Evolutionary conservation across 805 yeast species (phyloP), one percentile per base, ranked within the genome.

Genomic region (Metschnikowia baotianmanensis): DNA sequence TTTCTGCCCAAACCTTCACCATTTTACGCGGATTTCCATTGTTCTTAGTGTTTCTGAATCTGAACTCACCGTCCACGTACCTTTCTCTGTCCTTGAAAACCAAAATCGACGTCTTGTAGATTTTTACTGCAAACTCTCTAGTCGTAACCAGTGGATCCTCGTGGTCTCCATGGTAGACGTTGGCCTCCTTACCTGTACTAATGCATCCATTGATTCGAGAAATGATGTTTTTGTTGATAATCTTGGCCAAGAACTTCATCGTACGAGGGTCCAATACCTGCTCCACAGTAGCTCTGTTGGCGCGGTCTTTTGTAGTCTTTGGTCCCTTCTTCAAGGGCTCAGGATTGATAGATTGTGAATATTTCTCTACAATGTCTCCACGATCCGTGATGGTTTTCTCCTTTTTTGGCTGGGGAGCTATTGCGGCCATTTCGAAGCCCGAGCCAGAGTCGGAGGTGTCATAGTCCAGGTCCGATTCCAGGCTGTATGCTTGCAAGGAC

Each of bases 1-100:
- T 93, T 61, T 93, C 99, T 0, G 99, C 98, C 99, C 99, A 93
- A 18, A 90, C 76, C 61, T 87, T 88, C 47, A 93, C 96, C 97
- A 93, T 91, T 58, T 91, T 91, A 57, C 99, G 75, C 8, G 98
- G 98, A 57, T 93, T 93, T 50, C 89, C 88, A 55, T 86, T 89
- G 42, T 75, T 77, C 53, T 91, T 87, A 6, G 86, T 75, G 57
- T 86, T 85, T 56, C 97, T 71, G 65, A 93, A 93, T 41, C 99
- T 71, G 63, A 79, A 91, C 65, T 93, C 99, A 26, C 99, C 99
- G 58, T 85, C 90, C 13, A 93, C 98, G 56, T 93, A 93, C 52
- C 97, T 67, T 56, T 95, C 98, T 42, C 99, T 72, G 61, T 93
- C 99, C 60, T 90, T 93, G 67, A 93, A 93, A n/a, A 93, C 96